Base-by-base conservation (phyloP, 352 stramenopile genomes). In the Pythium volutum region DNA sequence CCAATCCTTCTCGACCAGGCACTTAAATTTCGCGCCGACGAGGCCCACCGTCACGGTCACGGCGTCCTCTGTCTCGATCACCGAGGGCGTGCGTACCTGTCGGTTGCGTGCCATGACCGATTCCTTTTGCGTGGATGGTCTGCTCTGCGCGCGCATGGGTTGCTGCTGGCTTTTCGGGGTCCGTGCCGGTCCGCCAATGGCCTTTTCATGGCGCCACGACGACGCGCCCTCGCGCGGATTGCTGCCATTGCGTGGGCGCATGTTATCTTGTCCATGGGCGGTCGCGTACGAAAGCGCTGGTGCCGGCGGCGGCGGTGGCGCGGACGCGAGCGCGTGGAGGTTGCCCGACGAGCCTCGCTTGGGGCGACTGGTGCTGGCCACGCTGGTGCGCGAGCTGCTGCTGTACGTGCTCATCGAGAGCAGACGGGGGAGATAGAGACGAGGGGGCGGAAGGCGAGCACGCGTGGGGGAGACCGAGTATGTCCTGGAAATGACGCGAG, bases 21-120 rank as follows among this genome's bases (percentile, higher is more conserved):
- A 88, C 38, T 59, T 70, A 43, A 93, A 79, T 48, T 76, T 69
- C 25, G 74, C 68, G 38, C 82, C 84, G 12, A 88, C 75, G 23
- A 89, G 51, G 31, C 71, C 60, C 31, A 77, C 65, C 14, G 27
- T 55, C 16, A 93, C 68, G n/a, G 73, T 67, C 59, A 93, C 70
- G 25, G 70, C 59, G 29, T 77, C 58, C 47, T 70, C 46, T 8
- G 43, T 45, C 14, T 58, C 39, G 26, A 59, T 14, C 1, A 63
- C 31, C 25, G 48, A 23, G 0, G 59, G 62, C 25, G 66, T 49
- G 62, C 51, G 69, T 38, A 67, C 45, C 10, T 67, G 47, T 29
- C 67, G 67, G 36, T 70, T 77, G n/a, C 65, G 64, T 29, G 63
- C 57, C 61, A 73, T 73, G 29, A 75, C 64, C 14, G 66, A 64